These are phyloP conservation scores for Colletotrichum sp. DNA, from an alignment of 2,329 filamentous ascomycete species.

Conservation along the genomic window DNA sequence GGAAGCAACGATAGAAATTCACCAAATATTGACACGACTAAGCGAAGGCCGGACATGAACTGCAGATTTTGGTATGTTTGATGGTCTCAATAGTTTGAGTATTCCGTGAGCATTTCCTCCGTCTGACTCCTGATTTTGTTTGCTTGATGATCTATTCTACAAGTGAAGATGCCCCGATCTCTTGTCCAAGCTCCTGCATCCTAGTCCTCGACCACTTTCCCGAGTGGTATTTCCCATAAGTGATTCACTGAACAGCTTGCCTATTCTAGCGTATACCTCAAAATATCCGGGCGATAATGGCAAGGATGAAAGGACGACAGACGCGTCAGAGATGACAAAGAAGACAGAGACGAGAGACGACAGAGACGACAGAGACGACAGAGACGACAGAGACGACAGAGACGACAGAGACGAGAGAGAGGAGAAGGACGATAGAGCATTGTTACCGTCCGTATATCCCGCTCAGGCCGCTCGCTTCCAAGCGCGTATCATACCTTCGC, in stretches of 20 bases:
- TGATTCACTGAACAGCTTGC: too few relatives aligned
- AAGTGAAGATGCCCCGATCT: neutral
- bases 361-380: too few relatives aligned
- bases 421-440: neutral
- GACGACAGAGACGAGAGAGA: too few relatives aligned
- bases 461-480: neutral
- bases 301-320: neutral
- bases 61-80: neutral
- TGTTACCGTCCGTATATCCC: neutral
- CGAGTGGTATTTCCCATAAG: too few relatives aligned
- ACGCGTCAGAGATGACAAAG: too few relatives aligned
- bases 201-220: too few relatives aligned
- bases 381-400: too few relatives aligned
- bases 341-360: too few relatives aligned
- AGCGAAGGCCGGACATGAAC: fast-evolving
- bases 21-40: fast-evolving
- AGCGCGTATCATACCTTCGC: neutral
- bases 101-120: neutral
- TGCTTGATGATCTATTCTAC: neutral
- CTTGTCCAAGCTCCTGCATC: too few relatives aligned
- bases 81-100: neutral
- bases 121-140: neutral
- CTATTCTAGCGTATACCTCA: neutral
- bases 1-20: neutral
- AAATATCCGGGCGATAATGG: fast-evolving